These are phyloP conservation scores for Colletotrichum tofieldiae DNA, from an alignment of 2,329 filamentous ascomycete species.

Conservation along the genomic window DNA sequence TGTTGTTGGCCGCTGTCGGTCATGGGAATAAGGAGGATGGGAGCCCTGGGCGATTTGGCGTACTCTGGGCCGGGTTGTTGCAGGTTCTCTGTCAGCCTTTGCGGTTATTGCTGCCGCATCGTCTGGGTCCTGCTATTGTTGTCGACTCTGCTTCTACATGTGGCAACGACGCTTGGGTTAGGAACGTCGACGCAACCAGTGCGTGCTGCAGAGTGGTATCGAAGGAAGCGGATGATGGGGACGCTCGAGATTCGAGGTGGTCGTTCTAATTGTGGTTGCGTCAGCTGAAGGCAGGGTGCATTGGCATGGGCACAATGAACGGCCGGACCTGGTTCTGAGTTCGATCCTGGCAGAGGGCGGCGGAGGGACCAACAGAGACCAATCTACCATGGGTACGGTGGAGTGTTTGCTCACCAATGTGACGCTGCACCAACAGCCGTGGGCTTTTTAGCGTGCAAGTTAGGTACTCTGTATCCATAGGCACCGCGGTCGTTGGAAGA, in stretches of 20 bases:
- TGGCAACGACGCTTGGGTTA: background rate
- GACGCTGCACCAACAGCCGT: conserved; percentile 9
- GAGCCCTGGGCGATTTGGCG: no score
- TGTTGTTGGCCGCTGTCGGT: no score
- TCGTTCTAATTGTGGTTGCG: background rate
- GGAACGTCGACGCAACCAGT: background rate
- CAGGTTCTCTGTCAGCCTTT: no score
- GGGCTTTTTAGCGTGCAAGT: background rate
- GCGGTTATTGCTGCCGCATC: background rate
- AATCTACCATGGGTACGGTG: no score
- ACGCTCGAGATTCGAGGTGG: background rate
- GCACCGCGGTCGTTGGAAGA: no score
- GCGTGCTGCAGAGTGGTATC: background rate
- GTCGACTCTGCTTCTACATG: background rate
- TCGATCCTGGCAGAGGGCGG: background rate
- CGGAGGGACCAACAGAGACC: background rate
- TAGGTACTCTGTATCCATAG: background rate
- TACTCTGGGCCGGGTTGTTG: no score
- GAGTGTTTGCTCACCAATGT: background rate
- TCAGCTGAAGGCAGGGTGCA: background rate
- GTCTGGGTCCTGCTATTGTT: background rate
- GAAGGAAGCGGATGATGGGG: background rate
- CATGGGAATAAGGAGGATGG: no score
- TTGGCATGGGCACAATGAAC: background rate
- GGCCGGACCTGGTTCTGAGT: background rate